phyloP scores from a whole-genome alignment of 2,329 filamentous ascomycete genomes.

The Penicillium sp. region DNA sequence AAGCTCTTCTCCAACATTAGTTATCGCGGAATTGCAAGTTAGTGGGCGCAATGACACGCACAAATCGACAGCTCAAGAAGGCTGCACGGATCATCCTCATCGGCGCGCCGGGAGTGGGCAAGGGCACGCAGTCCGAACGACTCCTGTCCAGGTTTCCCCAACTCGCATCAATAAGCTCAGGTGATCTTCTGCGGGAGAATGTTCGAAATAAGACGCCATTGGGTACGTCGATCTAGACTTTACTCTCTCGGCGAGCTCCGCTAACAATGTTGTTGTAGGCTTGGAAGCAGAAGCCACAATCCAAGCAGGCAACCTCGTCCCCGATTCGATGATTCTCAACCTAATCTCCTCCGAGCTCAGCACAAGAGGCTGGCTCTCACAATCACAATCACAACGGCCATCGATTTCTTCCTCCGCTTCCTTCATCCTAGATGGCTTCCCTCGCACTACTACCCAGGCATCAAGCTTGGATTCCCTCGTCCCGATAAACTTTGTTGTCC shows the following conservation, averaged over 20 bases:
- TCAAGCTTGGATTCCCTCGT: slow-evolving; percentile 76
- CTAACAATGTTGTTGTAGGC: slow-evolving; percentile 57
- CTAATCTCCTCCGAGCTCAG: slow-evolving; percentile 90
- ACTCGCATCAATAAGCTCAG: slow-evolving; percentile 88
- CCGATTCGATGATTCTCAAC: slow-evolving; percentile 87
- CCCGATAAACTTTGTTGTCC: slow-evolving; percentile 93
- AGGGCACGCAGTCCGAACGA: slow-evolving; percentile 92
- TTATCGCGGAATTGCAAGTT: not conserved
- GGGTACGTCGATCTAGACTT: slow-evolving; percentile 58
- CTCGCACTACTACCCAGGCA: slow-evolving; percentile 83
- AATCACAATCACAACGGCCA: slow-evolving; percentile 34
- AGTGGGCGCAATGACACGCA: slow-evolving; percentile 33
- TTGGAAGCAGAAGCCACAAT: slow-evolving; percentile 90
- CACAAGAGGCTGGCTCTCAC: slow-evolving; percentile 79
- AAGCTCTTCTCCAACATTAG: not conserved
- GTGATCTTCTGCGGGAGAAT: slow-evolving; percentile 89
- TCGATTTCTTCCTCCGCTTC: slow-evolving; percentile 77
- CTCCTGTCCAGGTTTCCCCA: slow-evolving; percentile 86
- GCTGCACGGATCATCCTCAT: slow-evolving; percentile 94
- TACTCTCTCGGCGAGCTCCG: not conserved
- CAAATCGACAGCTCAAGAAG: slow-evolving; percentile 65
- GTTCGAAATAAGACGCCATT: slow-evolving; percentile 85
- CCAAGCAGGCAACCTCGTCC: slow-evolving; percentile 85
- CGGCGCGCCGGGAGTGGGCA: slow-evolving; percentile 94
- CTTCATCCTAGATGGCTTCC: slow-evolving; percentile 96